Conservation (phyloP, 2,329 filamentous ascomycete species). For the Neopestalotiopsis sp. region DNA sequence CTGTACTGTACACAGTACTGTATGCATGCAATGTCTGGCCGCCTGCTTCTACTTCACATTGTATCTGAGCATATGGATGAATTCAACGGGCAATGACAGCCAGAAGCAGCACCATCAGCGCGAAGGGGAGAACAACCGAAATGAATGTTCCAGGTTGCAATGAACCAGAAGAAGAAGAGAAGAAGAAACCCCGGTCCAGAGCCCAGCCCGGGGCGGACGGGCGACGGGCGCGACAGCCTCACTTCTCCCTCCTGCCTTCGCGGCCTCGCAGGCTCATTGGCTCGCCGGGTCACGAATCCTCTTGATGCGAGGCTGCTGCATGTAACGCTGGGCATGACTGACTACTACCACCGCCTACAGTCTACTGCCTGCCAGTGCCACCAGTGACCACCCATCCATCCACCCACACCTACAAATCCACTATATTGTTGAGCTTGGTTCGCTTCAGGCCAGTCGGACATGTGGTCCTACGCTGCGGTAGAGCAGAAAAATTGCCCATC, state of each 20-base stretch:
- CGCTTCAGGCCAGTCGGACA: background rate
- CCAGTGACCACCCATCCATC: slow-evolving; percentile 6
- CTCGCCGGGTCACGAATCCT: slow-evolving; percentile 24
- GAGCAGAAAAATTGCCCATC: slow-evolving; percentile 7
- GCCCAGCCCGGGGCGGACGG: background rate
- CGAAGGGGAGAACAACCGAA: background rate
- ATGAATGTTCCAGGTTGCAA: background rate
- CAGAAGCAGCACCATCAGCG: background rate
- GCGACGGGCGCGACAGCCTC: slow-evolving; percentile 15
- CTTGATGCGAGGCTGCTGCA: slow-evolving; percentile 40
- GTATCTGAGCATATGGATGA: background rate
- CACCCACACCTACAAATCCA: background rate
- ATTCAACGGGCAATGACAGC: too few species aligned
- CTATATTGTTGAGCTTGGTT: slow-evolving; percentile 14
- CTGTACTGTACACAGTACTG: too few species aligned
- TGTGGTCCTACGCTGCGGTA: slow-evolving; percentile 7
- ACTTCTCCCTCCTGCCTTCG: slow-evolving; percentile 27
- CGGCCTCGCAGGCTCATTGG: slow-evolving; percentile 9
- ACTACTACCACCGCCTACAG: slow-evolving; percentile 3
- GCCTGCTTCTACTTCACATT: background rate
- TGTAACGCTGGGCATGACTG: slow-evolving; percentile 30
- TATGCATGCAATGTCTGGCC: too few species aligned
- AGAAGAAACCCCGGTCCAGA: background rate
- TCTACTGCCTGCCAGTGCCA: slow-evolving; percentile 7
- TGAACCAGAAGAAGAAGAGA: background rate